Base-by-base conservation (phyloP, 768 basidiomycete genomes). In the Trametes cubensis region DNA sequence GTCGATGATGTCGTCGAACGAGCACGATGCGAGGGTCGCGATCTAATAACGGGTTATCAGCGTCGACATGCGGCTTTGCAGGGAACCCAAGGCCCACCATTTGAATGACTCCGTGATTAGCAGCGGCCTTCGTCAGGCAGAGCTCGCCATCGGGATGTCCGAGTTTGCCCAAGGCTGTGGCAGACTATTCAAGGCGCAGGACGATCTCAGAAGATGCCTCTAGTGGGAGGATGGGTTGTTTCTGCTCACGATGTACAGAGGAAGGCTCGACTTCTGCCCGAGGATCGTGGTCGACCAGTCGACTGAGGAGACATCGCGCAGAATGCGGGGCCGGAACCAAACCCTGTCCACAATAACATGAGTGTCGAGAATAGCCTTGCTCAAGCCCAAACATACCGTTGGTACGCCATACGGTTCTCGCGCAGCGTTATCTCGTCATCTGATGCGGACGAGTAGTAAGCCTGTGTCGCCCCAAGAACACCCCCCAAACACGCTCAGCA, bases 141-240 rank as follows among this genome's bases (percentile, higher is more conserved):
- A 96, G 80, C 76, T 98, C 96, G 7, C 96, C 96, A 58, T 97
- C 94, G 0, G 95, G 93, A 71, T 98, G 95, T 2, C 96, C 94
- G 0, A 99, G 87, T 77, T 96, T 97, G 58, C 95, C 92, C 2
- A 94, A 81, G 4, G 92, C 93, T 3, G 94, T 94, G 0, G 93
- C 93, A n/a, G 87, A 83, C 71, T 72, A 20, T 2, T 45, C 17
- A 11, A 2, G 10, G 10, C 39, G 39, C 10, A n/a, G 26, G 47
- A 14, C 11, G 46, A 61, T 18, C 54, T 20, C 49, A 66, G 52
- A 60, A 77, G 80, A 70, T 23, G 26, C 94, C 89, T 0, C 90
- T 91, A 91, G 76, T 58, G 82, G 83, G n/a, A n/a, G n/a, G n/a
- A n/a, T 20, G 87, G 87, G 42, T 87, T 80, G 34, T 88, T 89